These are phyloP conservation scores for Circinella umbellata DNA, from an alignment of 371 early-diverging fungal genomes.

Conservation along the genomic window DNA sequence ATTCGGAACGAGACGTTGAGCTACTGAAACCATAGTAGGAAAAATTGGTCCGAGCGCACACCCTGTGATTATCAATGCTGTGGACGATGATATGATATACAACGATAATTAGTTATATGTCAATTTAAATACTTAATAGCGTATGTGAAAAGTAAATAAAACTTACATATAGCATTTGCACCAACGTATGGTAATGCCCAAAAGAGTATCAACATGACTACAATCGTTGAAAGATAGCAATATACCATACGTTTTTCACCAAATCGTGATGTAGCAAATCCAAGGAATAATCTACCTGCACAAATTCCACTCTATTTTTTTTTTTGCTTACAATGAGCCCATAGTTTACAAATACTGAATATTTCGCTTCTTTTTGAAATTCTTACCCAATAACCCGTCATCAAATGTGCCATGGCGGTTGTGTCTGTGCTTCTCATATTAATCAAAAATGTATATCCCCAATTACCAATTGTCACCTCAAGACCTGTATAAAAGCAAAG, in stretches of 20 bases:
- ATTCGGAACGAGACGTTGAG: slow-evolving; percentile 21
- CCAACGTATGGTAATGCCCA: slow-evolving; percentile 28
- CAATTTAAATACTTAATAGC: not conserved
- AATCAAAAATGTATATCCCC: slow-evolving; percentile 34
- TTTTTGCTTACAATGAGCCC: too few relatives aligned
- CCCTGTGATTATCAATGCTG: slow-evolving; percentile 28
- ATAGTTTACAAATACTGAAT: not conserved
- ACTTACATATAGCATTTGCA: slow-evolving; percentile 25
- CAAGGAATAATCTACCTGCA: slow-evolving; percentile 30
- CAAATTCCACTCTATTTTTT: slow-evolving; percentile 29
- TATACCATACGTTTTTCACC: slow-evolving; percentile 37
- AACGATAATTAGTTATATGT: not conserved
- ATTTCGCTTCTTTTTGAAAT: not conserved
- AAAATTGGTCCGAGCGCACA: slow-evolving; percentile 32
- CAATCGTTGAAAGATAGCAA: slow-evolving; percentile 20
- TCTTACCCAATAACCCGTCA: slow-evolving; percentile 25
- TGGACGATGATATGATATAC: not conserved
- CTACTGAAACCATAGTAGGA: slow-evolving; percentile 32
- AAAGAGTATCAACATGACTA: slow-evolving; percentile 22
- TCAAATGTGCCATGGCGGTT: slow-evolving; percentile 27
- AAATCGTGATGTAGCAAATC: slow-evolving; percentile 25
- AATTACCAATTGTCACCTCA: slow-evolving; percentile 36
- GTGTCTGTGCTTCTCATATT: slow-evolving; percentile 24
- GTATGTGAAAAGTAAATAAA: not conserved
- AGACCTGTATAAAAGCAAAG: slow-evolving; percentile 33